phyloP scores from a whole-genome alignment of 805 yeast genomes.

The Yueomyces sp. region DNA sequence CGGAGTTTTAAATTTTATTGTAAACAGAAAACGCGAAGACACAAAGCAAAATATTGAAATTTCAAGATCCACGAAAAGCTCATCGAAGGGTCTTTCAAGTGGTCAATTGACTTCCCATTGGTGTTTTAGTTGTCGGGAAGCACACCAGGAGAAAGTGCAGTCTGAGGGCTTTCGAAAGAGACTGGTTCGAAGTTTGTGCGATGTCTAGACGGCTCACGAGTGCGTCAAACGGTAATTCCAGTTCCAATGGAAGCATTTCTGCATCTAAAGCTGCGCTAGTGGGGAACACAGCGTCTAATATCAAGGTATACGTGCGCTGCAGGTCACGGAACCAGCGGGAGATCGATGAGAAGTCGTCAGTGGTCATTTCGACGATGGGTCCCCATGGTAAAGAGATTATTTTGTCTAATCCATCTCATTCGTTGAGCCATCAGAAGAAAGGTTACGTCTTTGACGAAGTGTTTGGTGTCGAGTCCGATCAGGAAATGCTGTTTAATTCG shows the following conservation, averaged over 20 bases:
- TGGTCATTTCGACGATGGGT: conserved; percentile 38
- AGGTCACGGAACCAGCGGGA: conserved; percentile 44
- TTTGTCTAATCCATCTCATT: conserved; percentile 22
- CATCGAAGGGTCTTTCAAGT: no score
- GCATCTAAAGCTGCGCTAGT: conserved; percentile 7
- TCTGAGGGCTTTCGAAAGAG: no score
- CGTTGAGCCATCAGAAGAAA: conserved; percentile 18
- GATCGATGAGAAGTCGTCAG: conserved; percentile 39
- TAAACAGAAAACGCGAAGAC: no score
- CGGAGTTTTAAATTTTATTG: no score
- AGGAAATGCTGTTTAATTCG: conserved; percentile 47
- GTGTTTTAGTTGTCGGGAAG: no score
- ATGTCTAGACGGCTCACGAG: background rate
- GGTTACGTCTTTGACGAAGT: conserved; percentile 65
- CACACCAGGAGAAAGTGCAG: no score
- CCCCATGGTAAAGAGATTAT: conserved; percentile 33
- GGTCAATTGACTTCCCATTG: no score
- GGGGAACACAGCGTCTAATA: conserved; percentile 19
- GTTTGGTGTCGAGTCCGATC: conserved; percentile 73
- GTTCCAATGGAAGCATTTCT: background rate
- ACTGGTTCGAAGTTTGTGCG: no score
- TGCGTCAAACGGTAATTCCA: background rate
- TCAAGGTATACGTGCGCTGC: conserved; percentile 44
- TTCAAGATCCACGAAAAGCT: no score
- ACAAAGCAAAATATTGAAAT: no score